Evolutionary conservation across 768 basidiomycete species (phyloP), one percentile per base, ranked within the genome.

Genomic region (Boletus bicolor): DNA sequence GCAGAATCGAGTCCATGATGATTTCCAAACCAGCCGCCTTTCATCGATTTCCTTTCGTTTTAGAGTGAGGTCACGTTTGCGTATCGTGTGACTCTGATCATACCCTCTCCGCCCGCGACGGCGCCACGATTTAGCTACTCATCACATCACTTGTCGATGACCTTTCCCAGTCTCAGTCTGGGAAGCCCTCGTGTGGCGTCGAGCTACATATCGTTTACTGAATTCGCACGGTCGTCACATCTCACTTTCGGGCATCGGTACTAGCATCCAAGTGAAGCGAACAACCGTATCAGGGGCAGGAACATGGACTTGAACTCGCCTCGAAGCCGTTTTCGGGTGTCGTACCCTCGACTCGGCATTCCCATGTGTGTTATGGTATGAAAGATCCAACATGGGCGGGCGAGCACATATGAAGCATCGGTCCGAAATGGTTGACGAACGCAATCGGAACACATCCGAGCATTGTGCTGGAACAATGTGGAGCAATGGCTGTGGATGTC

Each of bases 51-150:
- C 48, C 10, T 2, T 44, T 35, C 28, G 43, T 10, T 34, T 58
- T 38, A 46, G 19, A 12, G 24, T 35, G 54, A 3, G 21, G 11
- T 26, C 15, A 34, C 44, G 34, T 38, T 26, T 14, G 10, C 12
- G 21, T 24, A 24, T 56, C 15, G 10, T 3, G 12, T 21, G 36
- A 11, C 15, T 17, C 3, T 5, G 26, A 51, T 51, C 47, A 12
- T 36, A 8, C 1, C 35, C 19, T n/a, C 43, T 53, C 21, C 41
- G 47, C 44, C 21, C 39, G 58, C 53, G 58, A 54, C 37, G 54
- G 44, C 43, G 21, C 21, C 21, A 24, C 21, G 21, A 24, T 24
- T 24, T 24, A 24, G 21, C 21, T 24, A 7, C 28, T 19, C 50
- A 6, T 24, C 21, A 49, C 48, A 9, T 46, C 49, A 21, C 39